Base-by-base conservation (phyloP, 164 flowering plant genomes). In the Euptelea pleiosperma region DNA sequence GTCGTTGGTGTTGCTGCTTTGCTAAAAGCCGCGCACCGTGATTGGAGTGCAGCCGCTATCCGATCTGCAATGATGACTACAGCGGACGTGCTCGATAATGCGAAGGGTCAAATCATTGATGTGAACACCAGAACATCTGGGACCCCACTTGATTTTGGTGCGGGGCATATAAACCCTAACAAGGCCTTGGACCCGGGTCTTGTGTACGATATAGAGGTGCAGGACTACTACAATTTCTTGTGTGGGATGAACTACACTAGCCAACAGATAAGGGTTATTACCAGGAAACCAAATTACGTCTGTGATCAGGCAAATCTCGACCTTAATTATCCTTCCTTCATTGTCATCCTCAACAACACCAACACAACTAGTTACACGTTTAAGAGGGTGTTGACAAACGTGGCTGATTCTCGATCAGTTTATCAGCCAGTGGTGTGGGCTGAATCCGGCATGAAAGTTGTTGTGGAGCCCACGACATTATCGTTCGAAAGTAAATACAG, bases 311-410 rank as follows among this genome's bases (percentile, higher is more conserved):
- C 29, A 8, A 28, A 24, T 41, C 22, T 8, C 12, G 24, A 50
- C 19, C 51, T 60, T 7, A 60, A 60, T 18, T 72, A 72, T 35
- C 79, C 72, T 19, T 70, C 78, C 1, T 67, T 74, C 50, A 45
- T 67, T 1, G 43, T 67, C 12, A 35, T 67, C 54, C 28, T 67
- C 37, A 66, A 69, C 48, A 47, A 58, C 12, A 66, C 66, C 1
- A 59, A 62, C 57, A 40, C 65, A 0, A 57, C 73, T 21, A 56
- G 26, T 44, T 22, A 31, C 29, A 71, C 47, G 8, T 61, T 71
- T 62, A 65, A 29, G 26, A 71, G 73, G 39, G 63, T 52, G 4
- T 45, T 67, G 61, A 74, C 70, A 1, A 70, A 70, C 40, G 75
- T 70, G 4, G 75, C 14, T 22, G 65, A 57, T 31, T 45, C 31